A percentile compares a stretch with the other conserved stretches of the same genome.
These are phyloP conservation scores for Fimicolochytrium jonesii DNA, from an alignment of 192 early-diverging fungal species.

Conservation along the genomic window DNA sequence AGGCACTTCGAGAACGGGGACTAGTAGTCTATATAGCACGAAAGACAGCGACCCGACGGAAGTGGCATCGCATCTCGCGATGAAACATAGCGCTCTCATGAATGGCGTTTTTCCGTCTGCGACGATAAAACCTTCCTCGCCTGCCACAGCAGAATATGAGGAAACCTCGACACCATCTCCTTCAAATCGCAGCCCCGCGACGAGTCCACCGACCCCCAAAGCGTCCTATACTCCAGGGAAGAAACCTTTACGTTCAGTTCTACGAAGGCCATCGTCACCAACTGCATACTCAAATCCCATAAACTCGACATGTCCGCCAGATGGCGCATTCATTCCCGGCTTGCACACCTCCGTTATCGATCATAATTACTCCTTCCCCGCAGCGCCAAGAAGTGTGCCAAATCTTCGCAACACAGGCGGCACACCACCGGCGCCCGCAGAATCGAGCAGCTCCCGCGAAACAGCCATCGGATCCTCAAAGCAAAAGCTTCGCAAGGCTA, in stretches of 20 bases:
- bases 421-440: neutral
- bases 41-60: neutral
- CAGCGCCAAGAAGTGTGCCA: neutral
- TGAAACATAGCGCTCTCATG: neutral
- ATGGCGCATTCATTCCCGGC: neutral
- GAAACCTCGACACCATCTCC: neutral
- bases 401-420: neutral
- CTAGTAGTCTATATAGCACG: neutral
- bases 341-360: neutral
- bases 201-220: neutral
- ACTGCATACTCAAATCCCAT: neutral
- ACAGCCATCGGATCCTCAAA: neutral
- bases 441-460: neutral
- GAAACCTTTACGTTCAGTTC: conserved; percentile 17
- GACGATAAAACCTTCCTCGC: too few relatives aligned
- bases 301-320: neutral
- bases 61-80: neutral
- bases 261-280: conserved; percentile 13
- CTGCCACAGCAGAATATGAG: neutral
- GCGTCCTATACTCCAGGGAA: neutral
- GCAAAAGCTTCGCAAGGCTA: neutral
- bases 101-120: neutral
- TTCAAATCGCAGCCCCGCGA: neutral
- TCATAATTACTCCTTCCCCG: neutral
- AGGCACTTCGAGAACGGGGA: neutral